Evolutionary conservation across 2,329 filamentous ascomycete genomes (phyloP), one percentile per base, ranked within the genome.

Genomic region (Cordyceps militaris): DNA sequence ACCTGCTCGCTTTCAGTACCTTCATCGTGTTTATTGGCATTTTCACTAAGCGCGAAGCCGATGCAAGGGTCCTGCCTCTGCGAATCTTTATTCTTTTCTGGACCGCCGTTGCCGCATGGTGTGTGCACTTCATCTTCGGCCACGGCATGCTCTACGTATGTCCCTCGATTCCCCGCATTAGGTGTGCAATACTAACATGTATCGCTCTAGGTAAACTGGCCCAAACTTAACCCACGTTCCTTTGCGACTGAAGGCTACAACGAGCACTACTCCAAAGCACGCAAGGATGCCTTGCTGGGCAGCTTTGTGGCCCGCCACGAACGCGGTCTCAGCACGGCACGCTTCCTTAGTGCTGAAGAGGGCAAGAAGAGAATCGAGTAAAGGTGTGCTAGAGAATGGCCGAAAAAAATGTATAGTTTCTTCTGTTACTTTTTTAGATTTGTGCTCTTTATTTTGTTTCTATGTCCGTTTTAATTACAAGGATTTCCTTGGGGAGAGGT

Each of bases 361-460:
- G 94, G 94, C 55, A 99, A 99, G 82, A 99, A 97, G 82, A 89
- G 94, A 70, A 95, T 96, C 68, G 94, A 99, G 71, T 92, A 82
- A 65, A 19, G 34, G 21, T 56, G 23, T 36, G 13, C 42, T 49
- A 11, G 52, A 13, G 50, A 48, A 66, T 24, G n/a, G 26, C 16
- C 52, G 56, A 50, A 57, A 58, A 52, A n/a, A 42, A 23, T 24
- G 19, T n/a, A 23, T n/a, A 43, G 7, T 49, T 46, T 19, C 16
- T 24, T 52, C 16, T 57, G 42, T 52, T 19, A n/a, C 14, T n/a
- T n/a, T n/a, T 53, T 19, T 46, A 24, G 21, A 38, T 47, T 28
- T 38, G 36, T 7, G 21, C 26, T 9, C 42, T 30, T 44, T 26
- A 47, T 30, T 40, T 26, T n/a, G 19, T 36, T 13, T 47, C 11